Percentiles rank a stretch among this genome's conserved stretches.
These are phyloP conservation scores for Annulohypoxylon truncatum DNA, from an alignment of 2,329 filamentous ascomycete genomes.

Conservation along the genomic window DNA sequence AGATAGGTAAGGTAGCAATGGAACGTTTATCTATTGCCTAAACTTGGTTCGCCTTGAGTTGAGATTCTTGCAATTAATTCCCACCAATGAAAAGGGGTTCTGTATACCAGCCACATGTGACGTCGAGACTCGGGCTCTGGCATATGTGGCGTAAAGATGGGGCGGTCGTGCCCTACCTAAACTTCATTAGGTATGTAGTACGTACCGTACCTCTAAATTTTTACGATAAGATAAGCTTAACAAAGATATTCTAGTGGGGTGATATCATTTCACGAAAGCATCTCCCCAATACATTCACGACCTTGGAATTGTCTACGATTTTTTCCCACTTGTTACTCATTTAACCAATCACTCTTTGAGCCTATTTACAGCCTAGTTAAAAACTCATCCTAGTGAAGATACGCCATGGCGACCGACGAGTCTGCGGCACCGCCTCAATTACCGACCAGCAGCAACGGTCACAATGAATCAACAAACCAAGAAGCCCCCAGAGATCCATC, in stretches of 20 bases:
- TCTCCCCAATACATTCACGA: background rate
- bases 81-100: conserved; percentile 1
- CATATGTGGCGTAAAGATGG: background rate
- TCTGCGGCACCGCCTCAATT: conserved; percentile 56
- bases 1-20: conserved; percentile 28
- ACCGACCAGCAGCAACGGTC: conserved; percentile 58
- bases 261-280: background rate
- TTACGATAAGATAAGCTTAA: conserved; percentile 32
- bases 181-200: too few relatives aligned
- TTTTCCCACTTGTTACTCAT: background rate
- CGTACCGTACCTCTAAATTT: too few relatives aligned
- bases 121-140: background rate
- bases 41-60: conserved; percentile 4
- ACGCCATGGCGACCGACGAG: conserved; percentile 38
- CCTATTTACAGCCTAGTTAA: background rate
- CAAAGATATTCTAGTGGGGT: conserved; percentile 1
- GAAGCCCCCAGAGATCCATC: background rate
- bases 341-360: background rate
- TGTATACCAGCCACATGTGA: conserved; percentile 1
- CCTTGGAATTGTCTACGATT: background rate
- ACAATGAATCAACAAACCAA: conserved; percentile 45
- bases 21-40: conserved; percentile 18
- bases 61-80: background rate
- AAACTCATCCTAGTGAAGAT: background rate
- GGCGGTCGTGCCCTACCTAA: conserved; percentile 6